A percentile compares a stretch with the other conserved stretches of the same genome.
Conservation (phyloP, 345 rosid species). For the Euphorbia pulcherrima region DNA sequence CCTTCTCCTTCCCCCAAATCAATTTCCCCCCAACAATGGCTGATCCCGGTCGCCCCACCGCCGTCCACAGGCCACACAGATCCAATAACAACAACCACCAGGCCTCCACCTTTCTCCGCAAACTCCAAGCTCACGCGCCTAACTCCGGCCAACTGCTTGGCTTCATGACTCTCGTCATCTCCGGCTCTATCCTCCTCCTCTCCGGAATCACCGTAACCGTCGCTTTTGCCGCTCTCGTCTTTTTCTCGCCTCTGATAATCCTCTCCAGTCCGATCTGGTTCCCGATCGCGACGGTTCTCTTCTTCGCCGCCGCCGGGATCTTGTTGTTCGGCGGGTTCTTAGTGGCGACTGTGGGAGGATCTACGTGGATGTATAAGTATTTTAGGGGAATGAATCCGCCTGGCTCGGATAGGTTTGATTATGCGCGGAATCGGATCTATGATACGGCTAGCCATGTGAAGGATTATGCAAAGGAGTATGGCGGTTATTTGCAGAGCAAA, state of each 20-base stretch:
- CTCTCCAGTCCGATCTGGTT: conserved; percentile 76
- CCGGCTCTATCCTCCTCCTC: conserved; percentile 60
- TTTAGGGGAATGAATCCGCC: conserved; percentile 61
- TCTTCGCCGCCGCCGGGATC: conserved; percentile 36
- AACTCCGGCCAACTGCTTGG: conserved; percentile 59
- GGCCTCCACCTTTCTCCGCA: conserved; percentile 37
- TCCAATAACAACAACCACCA: neutral
- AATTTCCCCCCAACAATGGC: conserved; percentile 17
- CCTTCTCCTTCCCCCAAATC: neutral
- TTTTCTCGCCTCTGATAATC: conserved; percentile 56
- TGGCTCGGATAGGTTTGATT: conserved; percentile 61
- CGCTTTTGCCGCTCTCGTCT: conserved; percentile 41
- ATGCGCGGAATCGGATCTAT: conserved; percentile 65
- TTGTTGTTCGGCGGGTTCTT: conserved; percentile 50
- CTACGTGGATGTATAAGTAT: conserved; percentile 67
- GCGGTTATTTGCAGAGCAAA: conserved; percentile 71
- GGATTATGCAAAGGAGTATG: conserved; percentile 78
- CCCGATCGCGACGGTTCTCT: conserved; percentile 39
- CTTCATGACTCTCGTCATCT: conserved; percentile 45
- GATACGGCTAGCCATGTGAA: conserved; percentile 80
- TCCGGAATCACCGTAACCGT: conserved; percentile 53
- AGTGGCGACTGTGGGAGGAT: conserved; percentile 36
- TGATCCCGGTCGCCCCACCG: conserved; percentile 12
- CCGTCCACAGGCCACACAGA: conserved; percentile 11
- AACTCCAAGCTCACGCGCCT: conserved; percentile 46